Percentiles rank a stretch among this genome's conserved stretches.
These are phyloP conservation scores for Aspergillus asperescens DNA, from an alignment of 495 filamentous ascomycete genomes.

Conservation along the genomic window DNA sequence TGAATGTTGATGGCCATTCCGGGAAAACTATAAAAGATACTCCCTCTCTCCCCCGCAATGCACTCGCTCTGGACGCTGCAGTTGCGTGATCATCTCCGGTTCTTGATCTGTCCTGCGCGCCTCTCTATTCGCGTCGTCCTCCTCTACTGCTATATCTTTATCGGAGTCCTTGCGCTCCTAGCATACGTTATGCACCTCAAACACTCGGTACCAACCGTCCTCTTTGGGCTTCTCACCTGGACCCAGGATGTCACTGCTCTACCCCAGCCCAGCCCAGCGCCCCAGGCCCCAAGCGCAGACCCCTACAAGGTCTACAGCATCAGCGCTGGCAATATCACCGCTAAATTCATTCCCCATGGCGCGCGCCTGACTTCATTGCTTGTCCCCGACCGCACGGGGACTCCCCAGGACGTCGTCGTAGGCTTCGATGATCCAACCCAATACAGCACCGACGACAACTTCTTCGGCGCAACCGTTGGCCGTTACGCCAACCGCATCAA, in stretches of 20 bases:
- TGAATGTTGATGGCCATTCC: not conserved
- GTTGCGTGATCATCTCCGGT: constrained; percentile 27
- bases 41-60: constrained; percentile 6
- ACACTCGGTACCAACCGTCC: constrained; percentile 30
- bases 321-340: constrained; percentile 63
- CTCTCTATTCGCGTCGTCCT: constrained; percentile 27
- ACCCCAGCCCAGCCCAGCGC: constrained; percentile 20
- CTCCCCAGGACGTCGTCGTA: constrained; percentile 60
- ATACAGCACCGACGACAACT: constrained; percentile 68
- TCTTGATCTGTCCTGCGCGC: constrained; percentile 30
- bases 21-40: constrained; percentile 1
- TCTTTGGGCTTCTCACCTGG: constrained; percentile 34
- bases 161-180: constrained; percentile 26
- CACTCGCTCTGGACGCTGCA: constrained; percentile 11
- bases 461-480: constrained; percentile 71
- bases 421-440: constrained; percentile 75
- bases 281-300: constrained; percentile 15
- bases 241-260: constrained; percentile 17
- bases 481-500: constrained; percentile 85
- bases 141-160: constrained; percentile 31
- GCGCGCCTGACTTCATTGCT: constrained; percentile 70
- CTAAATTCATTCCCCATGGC: constrained; percentile 72
- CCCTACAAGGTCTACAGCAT: constrained; percentile 65
- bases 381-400: constrained; percentile 65
- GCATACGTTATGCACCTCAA: constrained; percentile 41